Percentiles rank a stretch among this genome's conserved stretches.
phyloP scores from a whole-genome alignment of 331 rosid genomes.

The Acacia concinna region DNA sequence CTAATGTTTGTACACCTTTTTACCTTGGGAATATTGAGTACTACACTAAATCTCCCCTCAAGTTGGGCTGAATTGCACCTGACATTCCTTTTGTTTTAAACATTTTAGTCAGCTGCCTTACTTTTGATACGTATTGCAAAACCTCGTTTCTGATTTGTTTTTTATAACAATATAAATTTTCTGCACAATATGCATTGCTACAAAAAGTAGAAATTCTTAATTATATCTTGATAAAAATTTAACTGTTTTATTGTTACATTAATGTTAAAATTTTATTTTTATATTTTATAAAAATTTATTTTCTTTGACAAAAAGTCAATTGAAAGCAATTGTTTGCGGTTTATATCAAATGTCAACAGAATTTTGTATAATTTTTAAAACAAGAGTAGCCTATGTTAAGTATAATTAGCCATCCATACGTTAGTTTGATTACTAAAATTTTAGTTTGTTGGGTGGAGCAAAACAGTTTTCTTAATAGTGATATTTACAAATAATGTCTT shows the following conservation, averaged over 20 bases:
- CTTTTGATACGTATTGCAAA: neutral
- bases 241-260: neutral
- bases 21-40: conserved; percentile 2
- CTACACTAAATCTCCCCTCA: neutral
- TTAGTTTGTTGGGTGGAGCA: conserved; percentile 11
- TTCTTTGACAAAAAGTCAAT: neutral
- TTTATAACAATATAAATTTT: neutral
- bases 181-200: neutral
- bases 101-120: neutral
- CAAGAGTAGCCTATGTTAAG: neutral
- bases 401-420: neutral
- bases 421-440: neutral
- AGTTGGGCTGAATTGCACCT: neutral
- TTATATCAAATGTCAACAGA: neutral
- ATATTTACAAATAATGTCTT: neutral
- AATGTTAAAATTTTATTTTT: neutral
- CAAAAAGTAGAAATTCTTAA: neutral
- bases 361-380: neutral
- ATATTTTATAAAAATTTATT: neutral
- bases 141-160: neutral
- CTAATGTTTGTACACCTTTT: conserved; percentile 10
- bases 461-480: conserved; percentile 20
- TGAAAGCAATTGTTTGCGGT: neutral
- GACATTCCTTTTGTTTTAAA: neutral
- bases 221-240: neutral